Base-by-base conservation (phyloP, 345 rosid species). In the Populus ilicifolia region DNA sequence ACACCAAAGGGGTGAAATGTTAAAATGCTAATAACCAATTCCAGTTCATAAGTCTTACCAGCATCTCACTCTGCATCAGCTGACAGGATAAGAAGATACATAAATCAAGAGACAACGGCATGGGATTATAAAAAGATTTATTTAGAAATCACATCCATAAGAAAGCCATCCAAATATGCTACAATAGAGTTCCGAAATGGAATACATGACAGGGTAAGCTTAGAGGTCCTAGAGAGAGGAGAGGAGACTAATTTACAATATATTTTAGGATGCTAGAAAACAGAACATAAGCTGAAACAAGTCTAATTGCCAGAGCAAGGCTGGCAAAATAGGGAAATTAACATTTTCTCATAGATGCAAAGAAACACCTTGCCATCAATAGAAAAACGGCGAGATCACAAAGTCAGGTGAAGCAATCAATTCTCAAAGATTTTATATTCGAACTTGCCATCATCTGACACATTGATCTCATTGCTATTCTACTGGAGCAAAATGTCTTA, bases 361-460 rank as follows among this genome's bases (percentile, higher is more conserved):
- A 71, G 64, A 46, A 68, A 75, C 56, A 73, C 13, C 64, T 63
- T 16, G 61, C 77, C 79, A 71, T 39, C 72, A 64, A 14, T 59
- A 43, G 75, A 38, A 41, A 0, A 74, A 52, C 54, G 38, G 29
- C 59, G 44, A 39, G 69, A 80, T 72, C 71, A 74, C 52, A 70
- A 75, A 74, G 69, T 72, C 72, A 69, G 83, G 70, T 46, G 73
- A 79, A 74, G 73, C 71, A 69, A 46, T 78, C 21, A 30, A 71
- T 75, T 27, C 64, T 69, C 65, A 41, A 29, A 67, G 36, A 36
- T 71, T 46, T 44, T 69, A 63, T 29, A 65, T 71, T 44, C 17
- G 73, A 36, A 66, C 65, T 61, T 39, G 43, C 72, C 80, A 65
- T 48, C 77, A 7, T 76, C 83, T 68, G 59, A 50, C 52, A 23